Percentiles rank a stretch among this genome's conserved stretches.
Evolutionary conservation across 2,329 filamentous ascomycete genomes (phyloP).

Genomic region (Lasiodiplodia citricola): DNA sequence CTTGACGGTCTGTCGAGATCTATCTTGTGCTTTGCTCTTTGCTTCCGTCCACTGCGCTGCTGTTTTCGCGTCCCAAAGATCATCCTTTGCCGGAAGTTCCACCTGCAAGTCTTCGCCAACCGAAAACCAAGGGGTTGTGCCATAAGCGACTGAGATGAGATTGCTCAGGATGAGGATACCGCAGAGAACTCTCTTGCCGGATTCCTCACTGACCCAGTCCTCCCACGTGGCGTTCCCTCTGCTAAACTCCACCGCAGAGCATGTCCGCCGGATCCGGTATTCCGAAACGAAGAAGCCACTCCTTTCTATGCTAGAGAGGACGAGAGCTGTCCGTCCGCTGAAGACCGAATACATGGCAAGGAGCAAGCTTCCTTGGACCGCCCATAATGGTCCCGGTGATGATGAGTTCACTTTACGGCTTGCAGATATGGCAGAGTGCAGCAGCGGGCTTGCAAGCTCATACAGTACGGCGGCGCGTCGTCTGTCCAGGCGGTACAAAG

Average conservation of each 20-base stretch:
- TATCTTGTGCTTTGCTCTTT: constrained; percentile 18
- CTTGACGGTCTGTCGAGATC: constrained; percentile 8
- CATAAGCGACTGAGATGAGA: constrained; percentile 40
- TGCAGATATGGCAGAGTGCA: constrained; percentile 27
- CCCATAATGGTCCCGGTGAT: constrained; percentile 35
- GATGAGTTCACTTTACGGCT: constrained; percentile 26
- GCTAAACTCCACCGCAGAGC: constrained; percentile 28
- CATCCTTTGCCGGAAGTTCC: constrained; percentile 41
- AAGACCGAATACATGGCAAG: constrained; percentile 39
- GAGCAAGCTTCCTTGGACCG: constrained; percentile 39
- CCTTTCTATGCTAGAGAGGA: constrained; percentile 30
- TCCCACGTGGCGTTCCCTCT: constrained; percentile 33
- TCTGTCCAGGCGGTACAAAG: constrained; percentile 41
- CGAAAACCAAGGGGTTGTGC: constrained; percentile 39
- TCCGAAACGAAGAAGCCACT: constrained; percentile 31
- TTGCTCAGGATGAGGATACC: constrained; percentile 42
- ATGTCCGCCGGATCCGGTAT: constrained; percentile 32
- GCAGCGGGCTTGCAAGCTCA: constrained; percentile 31
- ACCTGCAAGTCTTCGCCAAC: constrained; percentile 42
- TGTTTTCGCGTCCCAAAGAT: constrained; percentile 38
- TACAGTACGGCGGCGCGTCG: constrained; percentile 36
- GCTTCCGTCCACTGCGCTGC: constrained; percentile 34
- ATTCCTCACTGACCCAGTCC: constrained; percentile 39
- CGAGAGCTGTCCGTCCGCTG: constrained; percentile 32
- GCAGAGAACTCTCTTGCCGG: constrained; percentile 39